Base-by-base conservation (phyloP, 2,329 filamentous ascomycete genomes). In the Akanthomyces uredinophilus region DNA sequence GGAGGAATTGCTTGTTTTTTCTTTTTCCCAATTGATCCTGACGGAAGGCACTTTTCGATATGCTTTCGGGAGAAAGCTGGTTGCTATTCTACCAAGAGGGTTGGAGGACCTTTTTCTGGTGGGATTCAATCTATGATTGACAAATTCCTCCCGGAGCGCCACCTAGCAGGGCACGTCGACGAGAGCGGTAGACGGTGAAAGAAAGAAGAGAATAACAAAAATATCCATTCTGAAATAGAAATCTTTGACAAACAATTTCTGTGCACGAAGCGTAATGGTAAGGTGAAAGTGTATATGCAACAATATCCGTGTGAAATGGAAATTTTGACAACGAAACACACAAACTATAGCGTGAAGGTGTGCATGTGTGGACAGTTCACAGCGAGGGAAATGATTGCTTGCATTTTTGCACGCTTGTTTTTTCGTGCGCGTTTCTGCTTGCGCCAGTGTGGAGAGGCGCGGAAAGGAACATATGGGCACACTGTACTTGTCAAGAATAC, bases 101-200 rank as follows among this genome's bases (percentile, higher is more conserved):
- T 62, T 62, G 60, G 60, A 62, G 60, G 60, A 62, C 60, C 60
- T 44, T 16, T 16, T 46, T 46, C n/a, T 14, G 13, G 22, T 14
- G 18, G 37, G 10, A 4, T 39, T 8, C 16, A n/a, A 6, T 29
- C 3, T 4, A 7, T 3, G 20, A 44, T 39, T 39, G 37, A 14
- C 37, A 20, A 20, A 8, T 51, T 35, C 3, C 10, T 44, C 32
- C 27, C 37, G 13, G 27, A 6, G 54, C 8, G 32, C 35, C 4
- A 11, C 20, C 49, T 44, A 24, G 22, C 37, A 44, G 24, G 24
- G 39, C n/a, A 49, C 46, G 44, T 62, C 52, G 43, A 62, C 24
- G 52, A 44, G 50, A 51, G 60, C 51, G 60, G 60, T 62, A 56
- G 60, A 55, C 41, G 49, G 46, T 24, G 49, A 53, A 53, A 46